Evolutionary conservation across 1,284 basidiomycete species (phyloP).

Genomic region (Pyrrhoderma noxium): DNA sequence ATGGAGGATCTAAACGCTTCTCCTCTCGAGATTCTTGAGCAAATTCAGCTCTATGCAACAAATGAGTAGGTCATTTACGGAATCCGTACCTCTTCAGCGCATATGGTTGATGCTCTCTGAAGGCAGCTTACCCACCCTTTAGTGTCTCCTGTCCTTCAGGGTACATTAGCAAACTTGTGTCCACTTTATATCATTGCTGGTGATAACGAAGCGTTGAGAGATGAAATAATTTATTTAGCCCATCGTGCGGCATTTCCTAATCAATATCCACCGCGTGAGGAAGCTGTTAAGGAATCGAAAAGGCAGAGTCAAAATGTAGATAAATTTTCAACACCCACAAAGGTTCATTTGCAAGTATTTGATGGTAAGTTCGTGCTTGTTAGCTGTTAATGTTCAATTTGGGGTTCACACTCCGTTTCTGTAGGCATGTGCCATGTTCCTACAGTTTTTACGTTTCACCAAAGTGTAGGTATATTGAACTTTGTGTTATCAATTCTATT

Average conservation of each 20-base stretch:
- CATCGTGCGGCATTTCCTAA: constrained; percentile 79
- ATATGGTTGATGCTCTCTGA: background rate
- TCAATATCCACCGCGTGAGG: constrained; percentile 56
- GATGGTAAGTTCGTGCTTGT: constrained; percentile 35
- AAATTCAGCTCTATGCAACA: constrained; percentile 81
- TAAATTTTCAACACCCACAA: constrained; percentile 59
- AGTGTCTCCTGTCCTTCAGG: constrained; percentile 69
- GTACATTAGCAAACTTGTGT: constrained; percentile 77
- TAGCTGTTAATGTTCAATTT: no score
- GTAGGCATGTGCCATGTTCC: constrained; percentile 60
- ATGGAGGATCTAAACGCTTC: constrained; percentile 42
- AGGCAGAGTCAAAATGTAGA: constrained; percentile 48
- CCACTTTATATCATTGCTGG: constrained; percentile 77
- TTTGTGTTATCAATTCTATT: background rate
- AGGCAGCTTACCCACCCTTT: constrained; percentile 77
- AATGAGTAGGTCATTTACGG: constrained; percentile 44
- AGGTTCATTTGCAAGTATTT: constrained; percentile 73
- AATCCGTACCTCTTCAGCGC: background rate
- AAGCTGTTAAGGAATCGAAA: constrained; percentile 39
- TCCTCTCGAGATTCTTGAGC: constrained; percentile 48
- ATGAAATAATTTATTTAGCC: constrained; percentile 78
- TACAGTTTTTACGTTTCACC: constrained; percentile 65
- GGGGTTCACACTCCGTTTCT: background rate
- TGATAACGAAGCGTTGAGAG: constrained; percentile 72
- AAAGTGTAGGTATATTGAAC: constrained; percentile 36